phyloP scores from a whole-genome alignment of 148 eudicot genomes.

The Arbutus unedo region DNA sequence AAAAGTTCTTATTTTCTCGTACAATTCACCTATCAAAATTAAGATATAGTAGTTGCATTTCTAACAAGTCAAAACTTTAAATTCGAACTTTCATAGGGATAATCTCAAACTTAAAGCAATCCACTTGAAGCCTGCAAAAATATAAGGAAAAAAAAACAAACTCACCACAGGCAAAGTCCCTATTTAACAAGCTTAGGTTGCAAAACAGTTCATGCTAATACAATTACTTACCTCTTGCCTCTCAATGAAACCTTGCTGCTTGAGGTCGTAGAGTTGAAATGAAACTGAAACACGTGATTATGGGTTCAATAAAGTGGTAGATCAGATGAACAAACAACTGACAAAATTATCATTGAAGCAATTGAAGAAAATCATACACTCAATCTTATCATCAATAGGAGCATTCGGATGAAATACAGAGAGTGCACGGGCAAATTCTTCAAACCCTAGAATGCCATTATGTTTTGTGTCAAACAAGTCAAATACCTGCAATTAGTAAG shows the following conservation, averaged over 20 bases:
- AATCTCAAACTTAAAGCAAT: background rate
- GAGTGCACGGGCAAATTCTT: constrained; percentile 47
- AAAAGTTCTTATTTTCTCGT: too few species aligned
- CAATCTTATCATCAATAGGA: constrained; percentile 42
- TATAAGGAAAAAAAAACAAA: background rate
- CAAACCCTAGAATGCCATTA: constrained; percentile 42
- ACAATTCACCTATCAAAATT: background rate
- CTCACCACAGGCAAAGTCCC: background rate
- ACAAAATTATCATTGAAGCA: background rate
- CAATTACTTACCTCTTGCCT: constrained; percentile 31
- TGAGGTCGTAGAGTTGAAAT: constrained; percentile 40
- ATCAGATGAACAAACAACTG: background rate
- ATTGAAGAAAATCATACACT: constrained; percentile 27
- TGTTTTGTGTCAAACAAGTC: constrained; percentile 48
- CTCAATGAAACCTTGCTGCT: constrained; percentile 47
- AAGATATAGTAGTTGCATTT: background rate
- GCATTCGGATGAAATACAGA: constrained; percentile 53
- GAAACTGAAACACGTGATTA: constrained; percentile 31
- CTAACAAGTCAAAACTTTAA: background rate
- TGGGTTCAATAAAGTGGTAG: constrained; percentile 1
- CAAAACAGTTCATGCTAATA: background rate
- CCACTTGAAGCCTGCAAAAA: background rate
- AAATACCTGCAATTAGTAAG: constrained; percentile 30
- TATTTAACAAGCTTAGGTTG: background rate
- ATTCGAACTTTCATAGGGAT: background rate